Evolutionary conservation across 169 alveolate genomes (phyloP).

Genomic region (Prorocentrum cordatum): DNA sequence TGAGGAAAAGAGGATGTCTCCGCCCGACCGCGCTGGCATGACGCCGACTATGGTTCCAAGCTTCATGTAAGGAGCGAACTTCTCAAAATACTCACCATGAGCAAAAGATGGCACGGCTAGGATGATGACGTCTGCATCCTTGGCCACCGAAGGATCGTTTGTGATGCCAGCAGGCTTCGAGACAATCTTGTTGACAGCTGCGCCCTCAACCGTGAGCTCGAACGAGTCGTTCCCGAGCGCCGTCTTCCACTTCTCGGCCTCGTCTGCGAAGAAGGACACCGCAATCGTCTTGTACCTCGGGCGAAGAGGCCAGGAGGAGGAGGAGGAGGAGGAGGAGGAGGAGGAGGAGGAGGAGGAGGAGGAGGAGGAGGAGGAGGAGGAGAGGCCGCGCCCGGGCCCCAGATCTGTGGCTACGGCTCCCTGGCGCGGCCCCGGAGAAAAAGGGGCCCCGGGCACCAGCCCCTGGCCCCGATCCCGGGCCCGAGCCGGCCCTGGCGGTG

Average conservation of each 20-base stretch:
- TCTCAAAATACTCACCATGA: conserved; percentile 14
- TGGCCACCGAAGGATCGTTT: conserved; percentile 29
- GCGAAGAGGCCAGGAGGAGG: too few species aligned
- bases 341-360: too few species aligned
- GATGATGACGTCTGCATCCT: not conserved
- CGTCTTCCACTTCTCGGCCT: conserved; percentile 30
- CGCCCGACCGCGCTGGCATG: conserved; percentile 50
- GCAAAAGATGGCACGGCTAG: conserved; percentile 29
- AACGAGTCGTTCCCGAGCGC: not conserved
- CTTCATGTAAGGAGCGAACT: conserved; percentile 29
- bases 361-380: too few species aligned
- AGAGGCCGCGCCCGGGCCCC: too few species aligned
- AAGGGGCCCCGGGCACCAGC: too few species aligned
- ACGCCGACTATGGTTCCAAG: conserved; percentile 28
- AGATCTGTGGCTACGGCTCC: too few species aligned
- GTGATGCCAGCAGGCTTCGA: conserved; percentile 27
- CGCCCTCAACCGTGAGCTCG: conserved; percentile 5
- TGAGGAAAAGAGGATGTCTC: conserved; percentile 21
- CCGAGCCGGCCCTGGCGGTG: too few species aligned
- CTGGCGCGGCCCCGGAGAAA: too few species aligned
- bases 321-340: too few species aligned
- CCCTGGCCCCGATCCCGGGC: too few species aligned
- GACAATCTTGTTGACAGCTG: not conserved
- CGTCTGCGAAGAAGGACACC: conserved; percentile 35
- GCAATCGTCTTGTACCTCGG: not conserved